These are phyloP conservation scores for Colletotrichum echinochloae DNA, from an alignment of 2,329 filamentous ascomycete genomes.

Conservation along the genomic window DNA sequence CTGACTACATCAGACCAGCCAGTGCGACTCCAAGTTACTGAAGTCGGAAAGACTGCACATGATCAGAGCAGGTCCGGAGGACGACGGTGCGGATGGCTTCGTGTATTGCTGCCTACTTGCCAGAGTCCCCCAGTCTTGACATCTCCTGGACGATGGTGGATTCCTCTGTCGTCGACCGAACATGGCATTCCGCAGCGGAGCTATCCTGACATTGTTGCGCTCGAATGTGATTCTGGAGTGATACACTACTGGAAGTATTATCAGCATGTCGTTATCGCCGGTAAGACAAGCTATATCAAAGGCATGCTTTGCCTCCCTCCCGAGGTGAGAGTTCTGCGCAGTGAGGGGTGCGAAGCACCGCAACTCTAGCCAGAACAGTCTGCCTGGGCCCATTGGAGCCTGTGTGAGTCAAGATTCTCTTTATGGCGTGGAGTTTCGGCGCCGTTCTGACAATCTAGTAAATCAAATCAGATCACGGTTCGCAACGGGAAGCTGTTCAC, in stretches of 20 bases:
- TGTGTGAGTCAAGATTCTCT: background rate
- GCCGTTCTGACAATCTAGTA: slow-evolving; percentile 24
- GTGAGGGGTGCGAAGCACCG: slow-evolving; percentile 8
- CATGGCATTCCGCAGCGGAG: background rate
- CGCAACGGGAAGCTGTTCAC: slow-evolving; percentile 38
- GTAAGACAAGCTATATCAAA: background rate
- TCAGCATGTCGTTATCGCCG: slow-evolving; percentile 12
- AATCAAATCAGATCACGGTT: slow-evolving; percentile 41
- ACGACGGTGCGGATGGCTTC: background rate
- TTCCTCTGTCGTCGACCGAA: slow-evolving; percentile 10
- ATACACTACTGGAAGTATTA: background rate
- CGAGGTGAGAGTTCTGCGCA: background rate
- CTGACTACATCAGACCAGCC: background rate
- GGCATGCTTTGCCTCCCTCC: background rate
- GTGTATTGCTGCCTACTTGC: background rate
- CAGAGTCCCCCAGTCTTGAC: slow-evolving; percentile 9
- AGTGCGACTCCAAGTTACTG: background rate
- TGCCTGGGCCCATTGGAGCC: slow-evolving; percentile 44
- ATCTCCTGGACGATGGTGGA: background rate
- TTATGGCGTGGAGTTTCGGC: background rate
- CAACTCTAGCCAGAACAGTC: slow-evolving; percentile 25
- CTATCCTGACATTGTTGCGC: background rate
- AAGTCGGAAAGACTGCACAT: background rate
- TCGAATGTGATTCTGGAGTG: background rate
- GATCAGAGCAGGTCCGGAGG: background rate